These are phyloP conservation scores for Rhododendron ovatum DNA, from an alignment of 148 eudicot species.

Conservation along the genomic window DNA sequence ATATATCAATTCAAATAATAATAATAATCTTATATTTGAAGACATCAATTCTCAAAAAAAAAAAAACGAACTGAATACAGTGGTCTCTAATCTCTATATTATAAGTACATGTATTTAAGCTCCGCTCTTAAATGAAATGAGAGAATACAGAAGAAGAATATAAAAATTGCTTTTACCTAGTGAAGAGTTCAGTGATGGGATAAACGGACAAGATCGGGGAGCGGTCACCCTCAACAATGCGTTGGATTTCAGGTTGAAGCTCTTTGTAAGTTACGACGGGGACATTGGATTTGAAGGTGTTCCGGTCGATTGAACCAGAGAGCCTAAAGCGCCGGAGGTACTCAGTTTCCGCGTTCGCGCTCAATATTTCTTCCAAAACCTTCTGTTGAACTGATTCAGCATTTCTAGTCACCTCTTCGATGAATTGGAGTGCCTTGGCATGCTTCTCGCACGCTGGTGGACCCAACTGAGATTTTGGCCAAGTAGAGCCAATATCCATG, in stretches of 20 bases:
- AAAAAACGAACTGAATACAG: no score
- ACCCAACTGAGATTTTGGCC: neutral
- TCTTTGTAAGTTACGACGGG: conserved; percentile 21
- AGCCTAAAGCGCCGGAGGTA: conserved; percentile 13
- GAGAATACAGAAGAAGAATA: no score
- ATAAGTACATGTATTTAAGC: no score
- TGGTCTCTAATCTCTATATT: no score
- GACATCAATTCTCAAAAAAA: neutral
- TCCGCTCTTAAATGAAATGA: no score
- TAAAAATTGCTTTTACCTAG: conserved; percentile 12
- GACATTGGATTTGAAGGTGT: conserved; percentile 18
- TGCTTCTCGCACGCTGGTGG: conserved; percentile 6
- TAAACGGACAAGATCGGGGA: conserved; percentile 18
- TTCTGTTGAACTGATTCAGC: conserved; percentile 14
- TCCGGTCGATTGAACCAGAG: conserved; percentile 5
- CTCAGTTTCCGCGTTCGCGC: conserved; percentile 13
- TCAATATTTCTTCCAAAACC: conserved; percentile 18
- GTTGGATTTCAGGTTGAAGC: conserved; percentile 9
- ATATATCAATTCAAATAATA: no score
- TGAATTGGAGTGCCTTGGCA: conserved; percentile 15
- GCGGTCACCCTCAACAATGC: conserved; percentile 20
- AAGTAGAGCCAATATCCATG: neutral
- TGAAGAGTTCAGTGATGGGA: conserved; percentile 21
- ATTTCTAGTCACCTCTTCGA: conserved; percentile 18
- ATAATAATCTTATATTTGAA: no score